A percentile compares a stretch with the other conserved stretches of the same genome.
phyloP scores from a whole-genome alignment of 164 flowering plant genomes.

The Tetrastigma voinierianum region DNA sequence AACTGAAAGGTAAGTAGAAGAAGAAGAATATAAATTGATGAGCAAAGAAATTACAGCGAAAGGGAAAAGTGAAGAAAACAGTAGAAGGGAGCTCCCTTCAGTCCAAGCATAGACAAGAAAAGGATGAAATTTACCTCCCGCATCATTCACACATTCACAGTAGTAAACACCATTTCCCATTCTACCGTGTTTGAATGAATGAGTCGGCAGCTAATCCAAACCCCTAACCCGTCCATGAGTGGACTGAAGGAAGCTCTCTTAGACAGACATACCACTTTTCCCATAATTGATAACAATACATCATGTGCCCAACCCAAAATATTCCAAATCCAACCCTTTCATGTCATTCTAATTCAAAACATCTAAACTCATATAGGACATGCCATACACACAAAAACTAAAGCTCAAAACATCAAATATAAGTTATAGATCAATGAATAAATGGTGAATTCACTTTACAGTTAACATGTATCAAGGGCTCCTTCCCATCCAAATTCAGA shows the following conservation, averaged over 20 bases:
- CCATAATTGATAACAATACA: too few relatives aligned
- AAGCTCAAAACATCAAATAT: too few relatives aligned
- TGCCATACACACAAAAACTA: not conserved
- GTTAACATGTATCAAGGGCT: too few relatives aligned
- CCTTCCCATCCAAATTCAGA: too few relatives aligned
- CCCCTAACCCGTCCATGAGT: conserved; percentile 55
- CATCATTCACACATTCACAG: conserved; percentile 67
- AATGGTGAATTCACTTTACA: too few relatives aligned
- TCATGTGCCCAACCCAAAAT: not conserved
- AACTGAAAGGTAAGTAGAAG: too few relatives aligned
- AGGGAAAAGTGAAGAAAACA: not conserved
- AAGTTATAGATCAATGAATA: too few relatives aligned
- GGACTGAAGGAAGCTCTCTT: conserved; percentile 80
- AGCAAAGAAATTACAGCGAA: too few relatives aligned
- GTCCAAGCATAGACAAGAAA: conserved; percentile 29
- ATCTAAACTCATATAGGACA: not conserved
- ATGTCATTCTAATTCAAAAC: conserved; percentile 6
- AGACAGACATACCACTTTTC: conserved; percentile 25
- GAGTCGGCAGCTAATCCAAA: conserved; percentile 79
- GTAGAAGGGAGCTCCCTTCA: conserved; percentile 36
- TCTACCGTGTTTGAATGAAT: conserved; percentile 68
- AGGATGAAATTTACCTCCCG: conserved; percentile 50
- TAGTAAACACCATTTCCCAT: conserved; percentile 24
- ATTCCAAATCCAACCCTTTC: not conserved
- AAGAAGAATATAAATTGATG: too few relatives aligned